Conservation (phyloP, 768 basidiomycete species). For the Strobilomyces confusus region DNA sequence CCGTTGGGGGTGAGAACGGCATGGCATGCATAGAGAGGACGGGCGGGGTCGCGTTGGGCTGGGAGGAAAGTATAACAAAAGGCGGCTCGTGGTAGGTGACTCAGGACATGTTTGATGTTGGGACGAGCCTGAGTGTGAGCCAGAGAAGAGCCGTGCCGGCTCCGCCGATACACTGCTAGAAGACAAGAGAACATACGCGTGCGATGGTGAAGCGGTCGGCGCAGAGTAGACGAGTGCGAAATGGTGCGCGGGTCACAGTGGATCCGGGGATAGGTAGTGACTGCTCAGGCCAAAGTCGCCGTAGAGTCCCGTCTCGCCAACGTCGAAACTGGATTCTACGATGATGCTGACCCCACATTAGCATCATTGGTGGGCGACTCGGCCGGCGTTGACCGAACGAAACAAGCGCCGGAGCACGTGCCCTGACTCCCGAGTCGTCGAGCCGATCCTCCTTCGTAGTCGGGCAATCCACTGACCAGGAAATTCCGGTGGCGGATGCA, state of each 20-base stretch:
- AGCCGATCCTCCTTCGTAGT: too few relatives aligned
- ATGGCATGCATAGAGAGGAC: slow-evolving; percentile 70
- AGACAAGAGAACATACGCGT: slow-evolving; percentile 51
- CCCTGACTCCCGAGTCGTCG: too few relatives aligned
- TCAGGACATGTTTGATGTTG: slow-evolving; percentile 77
- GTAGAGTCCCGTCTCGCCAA: too few relatives aligned
- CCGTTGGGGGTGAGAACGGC: slow-evolving; percentile 62
- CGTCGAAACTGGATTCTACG: slow-evolving; percentile 70
- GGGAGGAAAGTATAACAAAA: slow-evolving; percentile 69
- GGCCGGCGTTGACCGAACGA: too few relatives aligned
- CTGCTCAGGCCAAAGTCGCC: slow-evolving; percentile 72
- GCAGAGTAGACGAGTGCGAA: slow-evolving; percentile 40
- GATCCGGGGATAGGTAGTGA: slow-evolving; percentile 69
- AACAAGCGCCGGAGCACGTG: too few relatives aligned
- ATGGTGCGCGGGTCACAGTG: slow-evolving; percentile 34
- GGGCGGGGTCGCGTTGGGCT: slow-evolving; percentile 72
- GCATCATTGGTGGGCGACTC: too few relatives aligned
- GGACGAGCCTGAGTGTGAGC: slow-evolving; percentile 75
- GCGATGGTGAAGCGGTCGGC: slow-evolving; percentile 76
- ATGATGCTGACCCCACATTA: too few relatives aligned
- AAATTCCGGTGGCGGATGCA: too few relatives aligned
- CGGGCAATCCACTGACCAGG: too few relatives aligned
- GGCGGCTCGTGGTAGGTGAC: slow-evolving; percentile 86
- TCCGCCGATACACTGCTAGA: slow-evolving; percentile 62
- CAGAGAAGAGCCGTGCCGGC: slow-evolving; percentile 55